phyloP scores from a whole-genome alignment of 2,329 filamentous ascomycete genomes.

The Aspergillus sp. region DNA sequence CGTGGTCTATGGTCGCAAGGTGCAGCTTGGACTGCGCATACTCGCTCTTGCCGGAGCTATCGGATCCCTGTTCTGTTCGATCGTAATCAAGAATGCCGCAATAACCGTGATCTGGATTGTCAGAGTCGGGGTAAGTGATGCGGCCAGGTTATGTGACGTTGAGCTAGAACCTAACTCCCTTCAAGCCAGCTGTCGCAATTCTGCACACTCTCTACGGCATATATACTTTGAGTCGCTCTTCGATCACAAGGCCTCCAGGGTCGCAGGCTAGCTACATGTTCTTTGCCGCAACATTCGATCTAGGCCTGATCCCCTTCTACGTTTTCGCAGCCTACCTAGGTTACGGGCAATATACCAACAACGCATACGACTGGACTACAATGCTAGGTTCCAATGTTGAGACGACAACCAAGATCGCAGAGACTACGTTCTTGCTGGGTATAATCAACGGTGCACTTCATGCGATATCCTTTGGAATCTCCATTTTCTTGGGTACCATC shows the following conservation, averaged over 20 bases:
- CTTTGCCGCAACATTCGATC: constrained; percentile 75
- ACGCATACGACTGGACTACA: constrained; percentile 64
- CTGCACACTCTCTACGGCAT: constrained; percentile 74
- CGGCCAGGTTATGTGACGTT: not conserved
- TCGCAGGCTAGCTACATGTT: constrained; percentile 88
- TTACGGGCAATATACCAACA: constrained; percentile 51
- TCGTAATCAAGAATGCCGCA: constrained; percentile 72
- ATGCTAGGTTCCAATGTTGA: constrained; percentile 59
- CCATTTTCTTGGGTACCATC: constrained; percentile 71
- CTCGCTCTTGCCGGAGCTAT: constrained; percentile 68
- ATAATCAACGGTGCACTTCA: constrained; percentile 68
- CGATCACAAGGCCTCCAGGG: constrained; percentile 69
- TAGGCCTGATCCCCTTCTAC: constrained; percentile 64
- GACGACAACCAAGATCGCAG: constrained; percentile 61
- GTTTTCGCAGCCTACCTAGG: constrained; percentile 60
- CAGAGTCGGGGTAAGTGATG: constrained; percentile 67
- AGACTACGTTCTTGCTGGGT: constrained; percentile 68
- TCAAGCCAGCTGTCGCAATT: constrained; percentile 72
- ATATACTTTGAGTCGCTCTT: constrained; percentile 73
- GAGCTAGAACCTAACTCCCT: not conserved
- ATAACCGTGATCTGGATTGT: constrained; percentile 71
- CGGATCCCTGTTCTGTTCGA: constrained; percentile 72
- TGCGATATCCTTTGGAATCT: constrained; percentile 67
- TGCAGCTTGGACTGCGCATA: constrained; percentile 69
- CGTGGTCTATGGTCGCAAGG: constrained; percentile 68